Evolutionary conservation across 371 early-diverging fungal species (phyloP), one percentile per base, ranked within the genome.

Genomic region (Cokeromyces recurvatus): DNA sequence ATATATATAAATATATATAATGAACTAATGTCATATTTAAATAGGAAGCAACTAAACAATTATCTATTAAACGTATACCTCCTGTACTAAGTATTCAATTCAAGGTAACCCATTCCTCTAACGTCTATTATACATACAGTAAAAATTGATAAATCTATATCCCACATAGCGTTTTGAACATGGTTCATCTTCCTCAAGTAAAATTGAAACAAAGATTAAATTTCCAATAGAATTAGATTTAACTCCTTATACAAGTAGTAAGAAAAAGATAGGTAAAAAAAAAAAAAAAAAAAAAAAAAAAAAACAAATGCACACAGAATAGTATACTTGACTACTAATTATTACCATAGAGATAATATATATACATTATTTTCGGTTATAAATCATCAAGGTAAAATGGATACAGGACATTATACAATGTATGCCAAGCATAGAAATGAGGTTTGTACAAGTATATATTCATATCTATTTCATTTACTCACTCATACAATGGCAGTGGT

Each of bases 321-420:
- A 10, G 11, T 14, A 15, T 21, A 31, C 24, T 8, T 25, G 2
- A 47, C 25, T n/a, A n/a, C n/a, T n/a, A n/a, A n/a, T n/a, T n/a
- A n/a, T n/a, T n/a, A n/a, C n/a, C n/a, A n/a, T 29, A 56, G 49
- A 17, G 57, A 85, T 5, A 87, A 87, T 64, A 62, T 81, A 29
- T 97, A 97, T 59, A 69, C 78, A 1, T 64, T 97, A 27, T 94
- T 94, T 70, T 90, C 94, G 1, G 92, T 96, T 3, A 85, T 95
- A 20, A 90, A 88, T 40, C 97, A 97, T 46, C 79, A 83, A 44
- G 97, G 97, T 12, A 82, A 80, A 44, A 66, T 95, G 53, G 92
- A 96, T 45, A 91, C 93, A 0, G 97, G 97, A 3, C 97, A 97
- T 62, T 97, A 97, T 61, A 91, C 89, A 3, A 84, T 88, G 43